These are phyloP conservation scores for Globisporangium yorkense DNA, from an alignment of 352 stramenopile species.

Conservation along the genomic window DNA sequence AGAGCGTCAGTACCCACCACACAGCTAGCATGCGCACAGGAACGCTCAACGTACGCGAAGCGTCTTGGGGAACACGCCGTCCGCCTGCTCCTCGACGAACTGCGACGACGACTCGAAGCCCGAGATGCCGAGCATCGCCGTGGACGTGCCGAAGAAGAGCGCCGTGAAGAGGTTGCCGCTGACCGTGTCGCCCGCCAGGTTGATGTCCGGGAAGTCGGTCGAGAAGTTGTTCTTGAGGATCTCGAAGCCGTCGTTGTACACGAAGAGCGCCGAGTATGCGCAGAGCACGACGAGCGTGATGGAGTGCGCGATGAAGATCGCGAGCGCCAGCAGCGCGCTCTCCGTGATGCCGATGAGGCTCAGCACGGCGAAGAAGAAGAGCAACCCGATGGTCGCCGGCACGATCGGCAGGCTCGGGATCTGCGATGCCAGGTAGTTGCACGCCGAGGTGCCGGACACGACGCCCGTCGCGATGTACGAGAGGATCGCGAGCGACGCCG, in stretches of 20 bases:
- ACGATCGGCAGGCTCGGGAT: constrained; percentile 73
- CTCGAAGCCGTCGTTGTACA: constrained; percentile 73
- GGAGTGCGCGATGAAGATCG: constrained; percentile 90
- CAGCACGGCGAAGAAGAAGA: constrained; percentile 90
- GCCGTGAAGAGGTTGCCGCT: constrained; percentile 80
- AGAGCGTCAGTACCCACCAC: neutral
- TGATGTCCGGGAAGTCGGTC: constrained; percentile 85
- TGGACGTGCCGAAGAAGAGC: constrained; percentile 89
- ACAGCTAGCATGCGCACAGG: neutral
- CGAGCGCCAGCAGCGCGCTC: constrained; percentile 86
- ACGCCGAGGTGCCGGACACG: constrained; percentile 82
- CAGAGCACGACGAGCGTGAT: constrained; percentile 80
- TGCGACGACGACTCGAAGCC: constrained; percentile 94
- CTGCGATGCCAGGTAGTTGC: constrained; percentile 82
- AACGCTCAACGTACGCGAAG: constrained; percentile 43
- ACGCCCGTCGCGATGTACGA: constrained; percentile 95
- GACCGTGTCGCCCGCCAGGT: constrained; percentile 75
- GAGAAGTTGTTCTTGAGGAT: constrained; percentile 80
- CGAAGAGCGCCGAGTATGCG: constrained; percentile 70
- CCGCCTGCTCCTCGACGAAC: constrained; percentile 93
- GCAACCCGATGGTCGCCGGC: constrained; percentile 69
- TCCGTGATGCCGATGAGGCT: constrained; percentile 92
- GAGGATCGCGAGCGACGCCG: constrained; percentile 91
- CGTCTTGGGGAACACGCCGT: constrained; percentile 93
- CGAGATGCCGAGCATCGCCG: constrained; percentile 93